These are phyloP conservation scores for Colletotrichum simmondsii DNA, from an alignment of 2,329 filamentous ascomycete genomes.

Conservation along the genomic window DNA sequence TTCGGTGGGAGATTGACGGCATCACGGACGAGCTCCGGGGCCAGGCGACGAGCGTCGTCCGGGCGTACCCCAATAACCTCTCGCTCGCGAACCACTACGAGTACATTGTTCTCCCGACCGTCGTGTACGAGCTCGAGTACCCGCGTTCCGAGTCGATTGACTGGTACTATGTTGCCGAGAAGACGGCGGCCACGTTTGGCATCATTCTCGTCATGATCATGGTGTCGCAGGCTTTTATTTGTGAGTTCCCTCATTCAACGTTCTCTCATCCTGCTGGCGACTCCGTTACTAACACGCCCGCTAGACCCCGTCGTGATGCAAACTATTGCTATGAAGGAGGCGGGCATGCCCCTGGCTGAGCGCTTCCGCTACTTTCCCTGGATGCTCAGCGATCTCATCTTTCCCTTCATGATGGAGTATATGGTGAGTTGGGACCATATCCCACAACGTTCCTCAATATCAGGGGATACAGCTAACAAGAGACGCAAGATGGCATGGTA, in stretches of 20 bases:
- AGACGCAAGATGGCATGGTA: slow-evolving; percentile 73
- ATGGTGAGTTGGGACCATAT: slow-evolving; percentile 51
- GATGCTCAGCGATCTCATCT: slow-evolving; percentile 79
- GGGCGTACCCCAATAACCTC: slow-evolving; percentile 76
- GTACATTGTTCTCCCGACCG: slow-evolving; percentile 79
- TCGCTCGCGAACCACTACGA: slow-evolving; percentile 74
- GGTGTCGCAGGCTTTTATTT: slow-evolving; percentile 80
- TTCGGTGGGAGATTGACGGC: slow-evolving; percentile 74
- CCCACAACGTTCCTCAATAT: too few relatives aligned
- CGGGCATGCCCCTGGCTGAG: slow-evolving; percentile 67
- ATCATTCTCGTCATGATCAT: slow-evolving; percentile 83
- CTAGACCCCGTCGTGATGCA: slow-evolving; percentile 75
- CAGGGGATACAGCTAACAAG: neutral
- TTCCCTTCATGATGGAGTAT: slow-evolving; percentile 84
- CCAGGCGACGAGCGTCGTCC: slow-evolving; percentile 61
- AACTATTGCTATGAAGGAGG: slow-evolving; percentile 74
- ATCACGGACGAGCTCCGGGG: slow-evolving; percentile 74
- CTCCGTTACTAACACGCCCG: slow-evolving; percentile 15
- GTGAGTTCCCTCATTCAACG: slow-evolving; percentile 38
- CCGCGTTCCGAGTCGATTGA: slow-evolving; percentile 75
- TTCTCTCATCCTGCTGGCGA: neutral
- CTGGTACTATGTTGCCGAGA: slow-evolving; percentile 81
- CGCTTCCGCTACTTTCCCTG: slow-evolving; percentile 78
- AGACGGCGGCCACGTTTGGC: slow-evolving; percentile 75
- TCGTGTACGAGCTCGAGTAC: slow-evolving; percentile 84